Base-by-base conservation (phyloP, 2,329 filamentous ascomycete species). In the Albophoma yamanashiensis region DNA sequence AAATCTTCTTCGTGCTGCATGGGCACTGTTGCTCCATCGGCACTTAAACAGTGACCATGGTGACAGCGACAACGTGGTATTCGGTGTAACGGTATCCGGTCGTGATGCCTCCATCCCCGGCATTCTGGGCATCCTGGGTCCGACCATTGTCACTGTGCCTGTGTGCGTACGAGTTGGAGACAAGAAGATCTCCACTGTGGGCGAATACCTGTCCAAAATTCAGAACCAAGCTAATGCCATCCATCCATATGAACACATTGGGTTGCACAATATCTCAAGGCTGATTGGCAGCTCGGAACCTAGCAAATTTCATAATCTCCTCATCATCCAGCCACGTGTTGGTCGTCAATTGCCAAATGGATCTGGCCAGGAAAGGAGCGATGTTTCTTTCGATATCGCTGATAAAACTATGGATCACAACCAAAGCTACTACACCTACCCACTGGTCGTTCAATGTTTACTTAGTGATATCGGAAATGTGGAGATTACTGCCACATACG, bases 91-190 rank as follows among this genome's bases (percentile, higher is more conserved):
- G 0, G 59, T 70, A 1, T 69, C 68, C 0, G 72, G 72, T 8
- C 67, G 71, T 0, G 63, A 69, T 8, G 64, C 67, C 3, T 61
- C 66, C 1, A 56, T 74, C 3, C 47, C 57, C 1, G 68, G 67
- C 3, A 65, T 74, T 0, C 64, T 67, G 8, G 59, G 63, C 1
- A 67, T 73, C 5, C 56, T 66, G 2, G 72, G 69, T 1, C 70
- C 72, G 4, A 68, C 69, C 0, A 69, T 74, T 42, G 66, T 67
- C 20, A 71, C 70, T 3, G 63, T 74, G 0, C 71, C 71, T 9
- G 56, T 70, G 1, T 63, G 69, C 11, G 56, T 69, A 4, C 53
- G 65, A 8, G 64, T 65, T 15, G 60, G 40, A 14, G 40, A 57
- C 15, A 40, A 17, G 7, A 39, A 20, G 14, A 31, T 2, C 12